A percentile compares a stretch with the other conserved stretches of the same genome.
These are phyloP conservation scores for Phycomyces blakesleeanus DNA, from an alignment of 192 early-diverging fungal species.

Conservation along the genomic window DNA sequence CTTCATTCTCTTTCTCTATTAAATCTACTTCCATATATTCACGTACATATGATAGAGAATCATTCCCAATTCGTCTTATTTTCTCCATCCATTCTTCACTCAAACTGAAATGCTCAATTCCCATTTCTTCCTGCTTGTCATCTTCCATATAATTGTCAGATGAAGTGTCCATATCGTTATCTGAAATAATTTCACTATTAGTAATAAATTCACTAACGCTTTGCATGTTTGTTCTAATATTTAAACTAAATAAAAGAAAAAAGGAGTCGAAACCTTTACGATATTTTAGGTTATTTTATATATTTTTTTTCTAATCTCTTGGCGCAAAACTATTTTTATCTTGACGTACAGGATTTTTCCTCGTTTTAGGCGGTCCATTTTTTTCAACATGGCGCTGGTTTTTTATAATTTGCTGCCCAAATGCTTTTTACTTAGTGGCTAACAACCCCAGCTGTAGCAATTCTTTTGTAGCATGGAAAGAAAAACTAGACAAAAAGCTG, in stretches of 20 bases:
- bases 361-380: no score
- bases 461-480: no score
- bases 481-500: no score
- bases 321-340: conserved; percentile 12
- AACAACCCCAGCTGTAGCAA: no score
- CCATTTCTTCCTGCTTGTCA: conserved; percentile 12
- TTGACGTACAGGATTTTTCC: no score
- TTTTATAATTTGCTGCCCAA: no score
- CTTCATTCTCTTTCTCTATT: conserved; percentile 15
- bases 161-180: conserved; percentile 20
- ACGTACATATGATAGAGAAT: conserved; percentile 7
- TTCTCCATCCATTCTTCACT: conserved; percentile 15
- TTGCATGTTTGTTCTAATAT: conserved; percentile 22
- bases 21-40: conserved; percentile 14
- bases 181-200: conserved; percentile 12
- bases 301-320: conserved; percentile 13
- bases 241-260: conserved; percentile 22
- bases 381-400: no score
- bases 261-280: conserved; percentile 17
- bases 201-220: conserved; percentile 15
- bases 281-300: conserved; percentile 15
- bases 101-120: conserved; percentile 15
- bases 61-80: conserved; percentile 11
- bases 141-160: conserved; percentile 19
- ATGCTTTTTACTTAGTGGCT: no score